Base-by-base conservation (phyloP, 208 protist species). In the Leishmania tropica region DNA sequence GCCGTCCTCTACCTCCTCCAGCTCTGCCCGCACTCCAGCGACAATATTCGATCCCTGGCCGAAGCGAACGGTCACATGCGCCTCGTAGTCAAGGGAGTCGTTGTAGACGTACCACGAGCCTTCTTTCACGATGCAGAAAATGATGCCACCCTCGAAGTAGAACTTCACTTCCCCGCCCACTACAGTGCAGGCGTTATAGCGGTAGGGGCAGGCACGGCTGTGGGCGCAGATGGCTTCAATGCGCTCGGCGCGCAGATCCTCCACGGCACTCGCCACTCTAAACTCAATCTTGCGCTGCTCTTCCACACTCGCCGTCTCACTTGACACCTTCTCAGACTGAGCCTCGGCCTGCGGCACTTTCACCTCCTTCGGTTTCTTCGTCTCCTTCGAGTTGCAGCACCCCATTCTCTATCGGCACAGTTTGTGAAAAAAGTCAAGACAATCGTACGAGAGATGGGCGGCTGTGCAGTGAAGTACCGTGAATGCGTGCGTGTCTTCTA, bases 31-130 rank as follows among this genome's bases (percentile, higher is more conserved):
- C 65, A 81, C 82, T 37, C 81, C 78, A 19, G 87, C 77, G 21
- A 62, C 45, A 31, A 91, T 81, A 56, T 77, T 40, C 40, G 87
- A 89, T 75, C 75, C 65, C n/a, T 81, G 87, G 48, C 88, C 91
- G 73, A 96, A 94, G 76, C 83, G 83, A 78, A 88, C 90, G 54
- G 88, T 84, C 19, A 95, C 84, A 60, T 92, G 90, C 77, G 89
- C 90, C 70, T 93, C 90, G 83, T 94, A 95, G 60, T 90, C 83
- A n/a, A 88, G 78, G 15, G 91, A 92, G 85, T 94, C 93, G 78
- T 96, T 96, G 83, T 96, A 93, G 65, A 94, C 80, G 81, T 86
- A 88, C 90, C 90, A 94, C 51, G 80, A 78, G 11, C 77, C 85
- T 47, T 90, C 86, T 45, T 88, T 87, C 24, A 90, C 83, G 75